phyloP scores from a whole-genome alignment of 1,284 basidiomycete species.

The Sporisorium iseilematis-ciliati region DNA sequence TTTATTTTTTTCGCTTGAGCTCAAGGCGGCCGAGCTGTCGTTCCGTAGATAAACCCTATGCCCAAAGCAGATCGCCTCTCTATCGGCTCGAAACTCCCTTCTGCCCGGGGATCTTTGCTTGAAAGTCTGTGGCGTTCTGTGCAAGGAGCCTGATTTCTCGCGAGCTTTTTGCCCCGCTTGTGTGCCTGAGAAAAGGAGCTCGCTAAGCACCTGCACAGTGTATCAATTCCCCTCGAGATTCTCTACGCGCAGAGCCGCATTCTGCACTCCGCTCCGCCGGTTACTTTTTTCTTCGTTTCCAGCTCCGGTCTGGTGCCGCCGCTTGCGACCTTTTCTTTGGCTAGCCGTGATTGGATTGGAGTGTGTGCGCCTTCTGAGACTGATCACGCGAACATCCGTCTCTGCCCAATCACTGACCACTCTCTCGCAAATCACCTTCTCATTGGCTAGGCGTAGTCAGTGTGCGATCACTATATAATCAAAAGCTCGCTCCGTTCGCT shows the following conservation, averaged over 20 bases:
- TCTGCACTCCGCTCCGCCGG: constrained; percentile 9
- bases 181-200: not conserved
- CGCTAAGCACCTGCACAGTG: not conserved
- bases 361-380: too few species aligned
- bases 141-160: too few species aligned
- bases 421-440: not conserved
- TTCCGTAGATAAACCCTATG: not conserved
- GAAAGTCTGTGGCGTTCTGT: constrained; percentile 1
- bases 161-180: too few species aligned
- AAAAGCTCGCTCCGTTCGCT: not conserved
- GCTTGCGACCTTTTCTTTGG: not conserved
- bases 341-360: not conserved
- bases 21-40: constrained; percentile 2
- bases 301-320: constrained; percentile 2
- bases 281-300: not conserved
- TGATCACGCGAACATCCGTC: too few species aligned
- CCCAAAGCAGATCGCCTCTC: not conserved
- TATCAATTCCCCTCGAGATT: too few species aligned
- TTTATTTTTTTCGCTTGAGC: not conserved
- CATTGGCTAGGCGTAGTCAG: not conserved
- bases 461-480: too few species aligned
- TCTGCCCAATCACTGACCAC: too few species aligned
- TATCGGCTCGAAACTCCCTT: too few species aligned
- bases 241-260: not conserved
- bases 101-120: too few species aligned